phyloP scores from a whole-genome alignment of 768 basidiomycete species.

The Lactifluus rugatus region DNA sequence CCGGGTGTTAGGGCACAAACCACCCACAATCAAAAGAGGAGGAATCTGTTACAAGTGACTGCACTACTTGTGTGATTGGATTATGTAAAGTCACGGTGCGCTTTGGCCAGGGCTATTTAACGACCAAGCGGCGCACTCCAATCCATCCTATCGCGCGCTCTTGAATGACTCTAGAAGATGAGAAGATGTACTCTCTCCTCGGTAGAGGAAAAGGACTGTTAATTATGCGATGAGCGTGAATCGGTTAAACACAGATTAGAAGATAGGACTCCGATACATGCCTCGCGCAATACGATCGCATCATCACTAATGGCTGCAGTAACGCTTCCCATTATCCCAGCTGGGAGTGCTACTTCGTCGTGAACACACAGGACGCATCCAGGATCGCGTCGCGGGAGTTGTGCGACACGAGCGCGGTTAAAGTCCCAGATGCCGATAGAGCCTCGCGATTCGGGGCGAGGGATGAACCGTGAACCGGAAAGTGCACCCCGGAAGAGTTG shows the following conservation, averaged over 20 bases:
- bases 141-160: neutral
- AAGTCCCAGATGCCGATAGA: neutral
- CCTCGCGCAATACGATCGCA: conserved; percentile 9
- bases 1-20: neutral
- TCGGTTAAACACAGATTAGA: neutral
- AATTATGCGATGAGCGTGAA: neutral
- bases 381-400: neutral
- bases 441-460: neutral
- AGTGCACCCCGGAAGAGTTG: neutral
- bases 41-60: neutral
- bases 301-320: conserved; percentile 4
- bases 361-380: neutral
- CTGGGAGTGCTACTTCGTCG: neutral
- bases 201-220: neutral
- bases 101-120: neutral
- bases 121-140: neutral
- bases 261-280: neutral
- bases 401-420: neutral
- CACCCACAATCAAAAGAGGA: neutral
- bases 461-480: conserved; percentile 1
- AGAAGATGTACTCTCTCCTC: conserved; percentile 2
- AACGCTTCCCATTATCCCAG: neutral
- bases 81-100: neutral
- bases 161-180: neutral
- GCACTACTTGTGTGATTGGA: neutral